Percentiles rank a stretch among this genome's conserved stretches.
Conservation (phyloP, 2,329 filamentous ascomycete species). For the Paracoccidioides lutzii region DNA sequence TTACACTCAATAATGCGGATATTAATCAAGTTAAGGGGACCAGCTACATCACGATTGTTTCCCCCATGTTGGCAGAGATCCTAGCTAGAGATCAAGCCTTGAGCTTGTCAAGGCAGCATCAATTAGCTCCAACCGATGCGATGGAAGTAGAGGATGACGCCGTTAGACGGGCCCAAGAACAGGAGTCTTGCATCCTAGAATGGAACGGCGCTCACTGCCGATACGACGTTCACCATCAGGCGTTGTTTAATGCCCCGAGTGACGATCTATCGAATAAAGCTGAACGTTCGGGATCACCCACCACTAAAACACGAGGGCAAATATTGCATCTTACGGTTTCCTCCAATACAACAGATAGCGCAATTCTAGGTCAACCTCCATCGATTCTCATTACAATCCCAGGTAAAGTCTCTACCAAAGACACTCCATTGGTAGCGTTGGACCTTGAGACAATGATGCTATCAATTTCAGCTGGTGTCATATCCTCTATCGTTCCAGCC, state of each 20-base stretch:
- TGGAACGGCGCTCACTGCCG: slow-evolving; percentile 30
- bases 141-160: slow-evolving; percentile 33
- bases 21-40: slow-evolving; percentile 16
- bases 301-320: slow-evolving; percentile 19
- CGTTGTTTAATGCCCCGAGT: slow-evolving; percentile 18
- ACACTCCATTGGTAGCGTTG: slow-evolving; percentile 30
- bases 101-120: slow-evolving; percentile 27
- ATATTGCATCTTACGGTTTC: slow-evolving; percentile 32
- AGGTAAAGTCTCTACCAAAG: slow-evolving; percentile 21
- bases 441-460: slow-evolving; percentile 31
- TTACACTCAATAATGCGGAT: slow-evolving; percentile 26
- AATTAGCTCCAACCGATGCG: slow-evolving; percentile 28
- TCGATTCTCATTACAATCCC: slow-evolving; percentile 29
- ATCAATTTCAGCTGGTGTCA: slow-evolving; percentile 28
- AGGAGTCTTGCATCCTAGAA: slow-evolving; percentile 35
- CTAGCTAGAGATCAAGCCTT: slow-evolving; percentile 36
- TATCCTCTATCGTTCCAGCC: slow-evolving; percentile 31
- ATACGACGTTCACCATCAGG: slow-evolving; percentile 37
- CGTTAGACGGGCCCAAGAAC: slow-evolving; percentile 30
- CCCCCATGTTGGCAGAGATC: slow-evolving; percentile 38
- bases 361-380: slow-evolving; percentile 18
- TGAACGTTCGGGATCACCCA: slow-evolving; percentile 23
- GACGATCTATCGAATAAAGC: slow-evolving; percentile 21
- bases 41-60: slow-evolving; percentile 33
- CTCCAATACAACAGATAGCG: slow-evolving; percentile 17